phyloP scores from a whole-genome alignment of 345 rosid genomes.

The Boechera retrofracta region DNA sequence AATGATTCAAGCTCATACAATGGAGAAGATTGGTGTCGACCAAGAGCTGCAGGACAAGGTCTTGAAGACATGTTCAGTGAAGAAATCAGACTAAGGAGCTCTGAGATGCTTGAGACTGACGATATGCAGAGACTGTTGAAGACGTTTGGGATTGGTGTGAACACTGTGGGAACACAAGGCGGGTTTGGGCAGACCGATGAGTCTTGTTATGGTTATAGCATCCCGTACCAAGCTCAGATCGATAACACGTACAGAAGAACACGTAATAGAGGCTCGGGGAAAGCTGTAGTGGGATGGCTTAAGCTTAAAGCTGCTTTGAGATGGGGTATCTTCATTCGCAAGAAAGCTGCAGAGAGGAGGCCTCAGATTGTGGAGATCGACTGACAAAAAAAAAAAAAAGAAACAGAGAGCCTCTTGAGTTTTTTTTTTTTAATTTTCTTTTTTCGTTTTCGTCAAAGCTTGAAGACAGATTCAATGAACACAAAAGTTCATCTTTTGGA shows the following conservation, averaged over 20 bases:
- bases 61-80: constrained; percentile 68
- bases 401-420: constrained; percentile 12
- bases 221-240: constrained; percentile 58
- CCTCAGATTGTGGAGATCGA: constrained; percentile 87
- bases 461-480: not conserved
- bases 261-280: constrained; percentile 66
- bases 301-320: constrained; percentile 86
- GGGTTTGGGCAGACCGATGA: constrained; percentile 62
- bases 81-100: constrained; percentile 77
- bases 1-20: constrained; percentile 46
- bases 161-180: constrained; percentile 44
- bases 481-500: constrained; percentile 41
- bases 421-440: not conserved
- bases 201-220: constrained; percentile 58
- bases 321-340: constrained; percentile 97
- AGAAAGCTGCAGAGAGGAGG: constrained; percentile 89
- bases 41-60: constrained; percentile 29
- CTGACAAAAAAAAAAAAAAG: constrained; percentile 32
- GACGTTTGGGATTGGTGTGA: constrained; percentile 62
- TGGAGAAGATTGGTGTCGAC: constrained; percentile 21
- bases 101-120: constrained; percentile 83
- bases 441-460: no score
- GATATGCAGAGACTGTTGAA: constrained; percentile 90
- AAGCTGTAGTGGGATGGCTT: constrained; percentile 97
- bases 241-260: constrained; percentile 48